Evolutionary conservation across 1,284 basidiomycete species (phyloP).

Genomic region (Xanthoconium separans): DNA sequence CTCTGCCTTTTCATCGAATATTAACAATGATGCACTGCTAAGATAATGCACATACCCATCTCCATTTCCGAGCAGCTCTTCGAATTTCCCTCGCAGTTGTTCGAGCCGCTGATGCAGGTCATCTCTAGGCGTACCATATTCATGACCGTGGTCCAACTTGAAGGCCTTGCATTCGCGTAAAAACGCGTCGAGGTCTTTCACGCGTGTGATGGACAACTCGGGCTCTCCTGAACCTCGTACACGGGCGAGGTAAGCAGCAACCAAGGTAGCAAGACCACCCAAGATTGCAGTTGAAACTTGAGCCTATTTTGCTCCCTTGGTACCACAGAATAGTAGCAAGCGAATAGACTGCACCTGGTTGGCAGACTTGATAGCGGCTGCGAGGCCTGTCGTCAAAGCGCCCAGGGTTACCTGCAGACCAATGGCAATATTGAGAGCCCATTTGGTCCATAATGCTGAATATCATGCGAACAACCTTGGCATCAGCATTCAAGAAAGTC

Average conservation of each 20-base stretch:
- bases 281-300: conserved; percentile 26
- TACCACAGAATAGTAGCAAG: not conserved
- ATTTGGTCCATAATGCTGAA: conserved; percentile 48
- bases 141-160: conserved; percentile 54
- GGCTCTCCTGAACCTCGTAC: conserved; percentile 67
- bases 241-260: conserved; percentile 69
- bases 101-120: conserved; percentile 8
- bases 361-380: conserved; percentile 44
- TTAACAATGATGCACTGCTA: not conserved
- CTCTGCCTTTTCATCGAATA: conserved; percentile 15
- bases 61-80: conserved; percentile 40
- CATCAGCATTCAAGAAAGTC: conserved; percentile 1
- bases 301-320: conserved; percentile 10
- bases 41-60: conserved; percentile 18
- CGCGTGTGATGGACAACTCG: conserved; percentile 51
- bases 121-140: conserved; percentile 13
- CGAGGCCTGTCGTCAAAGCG: conserved; percentile 64
- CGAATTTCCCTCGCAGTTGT: conserved; percentile 37
- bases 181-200: conserved; percentile 62
- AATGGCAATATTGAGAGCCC: conserved; percentile 53
- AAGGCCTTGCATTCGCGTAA: conserved; percentile 59
- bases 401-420: conserved; percentile 62
- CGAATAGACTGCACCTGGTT: conserved; percentile 32
- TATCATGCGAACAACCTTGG: not conserved
- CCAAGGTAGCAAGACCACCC: conserved; percentile 60